phyloP scores from a whole-genome alignment of 352 stramenopile species.

The Peronospora destructor region DNA sequence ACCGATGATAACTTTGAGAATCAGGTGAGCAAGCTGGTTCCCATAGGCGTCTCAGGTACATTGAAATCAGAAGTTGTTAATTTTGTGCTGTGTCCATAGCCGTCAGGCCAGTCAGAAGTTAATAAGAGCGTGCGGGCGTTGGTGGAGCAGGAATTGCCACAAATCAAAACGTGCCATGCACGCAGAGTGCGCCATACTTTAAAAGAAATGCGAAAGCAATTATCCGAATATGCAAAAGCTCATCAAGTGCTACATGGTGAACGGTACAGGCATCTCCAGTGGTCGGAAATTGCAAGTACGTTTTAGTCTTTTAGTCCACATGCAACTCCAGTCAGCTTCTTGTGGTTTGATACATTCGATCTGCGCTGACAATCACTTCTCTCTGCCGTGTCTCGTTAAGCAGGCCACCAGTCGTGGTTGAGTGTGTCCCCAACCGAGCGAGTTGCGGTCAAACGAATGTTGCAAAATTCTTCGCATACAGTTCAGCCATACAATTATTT shows the following conservation, averaged over 20 bases:
- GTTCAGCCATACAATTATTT: constrained; percentile 27
- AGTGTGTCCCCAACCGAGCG: constrained; percentile 32
- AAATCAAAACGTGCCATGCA: constrained; percentile 38
- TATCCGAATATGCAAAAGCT: constrained; percentile 21
- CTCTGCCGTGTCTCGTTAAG: background rate
- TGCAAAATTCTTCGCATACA: constrained; percentile 12
- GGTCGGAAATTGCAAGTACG: constrained; percentile 33
- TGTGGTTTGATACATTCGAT: background rate
- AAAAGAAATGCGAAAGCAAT: constrained; percentile 24
- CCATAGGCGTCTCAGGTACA: too few species aligned
- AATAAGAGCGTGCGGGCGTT: constrained; percentile 28
- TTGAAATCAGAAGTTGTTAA: background rate
- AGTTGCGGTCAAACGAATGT: constrained; percentile 20
- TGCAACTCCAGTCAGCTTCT: background rate
- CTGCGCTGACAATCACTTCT: background rate
- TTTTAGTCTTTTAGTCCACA: background rate
- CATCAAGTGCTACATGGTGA: constrained; percentile 25
- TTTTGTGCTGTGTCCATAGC: constrained; percentile 4
- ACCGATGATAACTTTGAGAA: constrained; percentile 16
- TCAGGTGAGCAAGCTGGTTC: constrained; percentile 11
- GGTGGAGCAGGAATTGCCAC: constrained; percentile 26
- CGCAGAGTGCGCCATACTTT: constrained; percentile 34
- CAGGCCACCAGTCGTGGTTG: constrained; percentile 26
- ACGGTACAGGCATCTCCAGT: constrained; percentile 20
- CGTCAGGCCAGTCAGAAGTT: constrained; percentile 25